These are phyloP conservation scores for Hypomontagnella monticulosa DNA, from an alignment of 495 filamentous ascomycete genomes.

Conservation along the genomic window DNA sequence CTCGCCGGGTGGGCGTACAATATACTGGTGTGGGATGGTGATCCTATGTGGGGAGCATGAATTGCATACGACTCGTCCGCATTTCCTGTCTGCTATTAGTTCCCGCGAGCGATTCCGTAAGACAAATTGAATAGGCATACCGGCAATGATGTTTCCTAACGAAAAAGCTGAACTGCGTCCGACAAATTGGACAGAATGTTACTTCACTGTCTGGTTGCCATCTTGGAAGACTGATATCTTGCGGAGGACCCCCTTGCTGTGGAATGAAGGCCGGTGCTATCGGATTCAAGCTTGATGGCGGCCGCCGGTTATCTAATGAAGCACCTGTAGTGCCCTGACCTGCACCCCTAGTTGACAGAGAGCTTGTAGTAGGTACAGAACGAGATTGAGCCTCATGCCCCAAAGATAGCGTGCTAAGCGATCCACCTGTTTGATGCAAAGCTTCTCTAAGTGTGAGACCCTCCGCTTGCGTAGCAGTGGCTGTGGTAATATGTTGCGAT, in stretches of 20 bases:
- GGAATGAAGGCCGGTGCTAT: conserved; percentile 31
- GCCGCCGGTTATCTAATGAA: conserved; percentile 1
- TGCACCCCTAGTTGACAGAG: neutral
- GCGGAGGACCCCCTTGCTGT: conserved; percentile 12
- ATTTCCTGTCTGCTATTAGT: conserved; percentile 70
- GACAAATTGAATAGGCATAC: conserved; percentile 50
- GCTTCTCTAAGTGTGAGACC: conserved; percentile 21
- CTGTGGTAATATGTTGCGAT: neutral
- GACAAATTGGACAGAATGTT: conserved; percentile 82
- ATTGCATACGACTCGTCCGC: conserved; percentile 91
- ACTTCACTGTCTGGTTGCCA: conserved; percentile 91
- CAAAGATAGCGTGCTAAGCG: neutral
- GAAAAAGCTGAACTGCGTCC: conserved; percentile 81
- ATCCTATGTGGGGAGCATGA: conserved; percentile 94
- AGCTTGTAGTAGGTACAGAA: neutral
- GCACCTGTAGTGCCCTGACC: neutral
- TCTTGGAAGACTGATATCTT: conserved; percentile 64
- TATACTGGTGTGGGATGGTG: conserved; percentile 90
- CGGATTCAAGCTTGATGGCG: conserved; percentile 24
- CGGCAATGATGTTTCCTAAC: conserved; percentile 91
- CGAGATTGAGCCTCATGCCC: neutral
- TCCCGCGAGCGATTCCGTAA: neutral
- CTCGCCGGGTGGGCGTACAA: conserved; percentile 80
- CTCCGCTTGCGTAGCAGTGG: conserved; percentile 5
- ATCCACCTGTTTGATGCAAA: conserved; percentile 13